phyloP scores from a whole-genome alignment of 768 basidiomycete genomes.

The Boletus subcaerulescens region DNA sequence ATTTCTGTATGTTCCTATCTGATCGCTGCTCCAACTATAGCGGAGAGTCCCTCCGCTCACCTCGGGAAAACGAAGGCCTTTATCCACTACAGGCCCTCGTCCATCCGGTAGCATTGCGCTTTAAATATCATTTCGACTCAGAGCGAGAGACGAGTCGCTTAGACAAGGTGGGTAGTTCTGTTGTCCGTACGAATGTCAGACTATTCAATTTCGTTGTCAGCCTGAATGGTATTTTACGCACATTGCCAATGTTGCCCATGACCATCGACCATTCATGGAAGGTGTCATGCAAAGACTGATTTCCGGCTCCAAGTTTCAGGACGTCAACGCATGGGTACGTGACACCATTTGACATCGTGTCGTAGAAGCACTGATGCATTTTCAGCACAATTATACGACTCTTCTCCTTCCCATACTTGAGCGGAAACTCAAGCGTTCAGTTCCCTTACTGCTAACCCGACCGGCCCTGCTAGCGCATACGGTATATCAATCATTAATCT shows the following conservation, averaged over 20 bases:
- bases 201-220: constrained; percentile 37
- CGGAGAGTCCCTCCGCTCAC: constrained; percentile 46
- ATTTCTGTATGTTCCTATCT: background rate
- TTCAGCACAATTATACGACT: constrained; percentile 80
- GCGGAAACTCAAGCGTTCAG: constrained; percentile 69
- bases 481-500: constrained; percentile 86
- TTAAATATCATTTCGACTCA: constrained; percentile 94
- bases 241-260: constrained; percentile 80
- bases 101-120: constrained; percentile 78
- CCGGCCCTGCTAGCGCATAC: constrained; percentile 93
- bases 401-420: constrained; percentile 76
- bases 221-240: constrained; percentile 98
- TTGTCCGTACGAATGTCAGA: background rate
- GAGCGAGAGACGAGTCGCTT: constrained; percentile 82
- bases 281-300: constrained; percentile 69
- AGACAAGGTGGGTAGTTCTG: constrained; percentile 66
- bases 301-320: constrained; percentile 54
- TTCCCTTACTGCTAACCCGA: constrained; percentile 69
- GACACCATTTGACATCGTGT: background rate
- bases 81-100: constrained; percentile 86
- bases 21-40: constrained; percentile 33
- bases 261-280: constrained; percentile 81
- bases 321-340: constrained; percentile 75
- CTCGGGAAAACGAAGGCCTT: constrained; percentile 45
- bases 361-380: background rate